Conservation (phyloP, 805 yeast genomes). For the Lachancea kluyveri region DNA sequence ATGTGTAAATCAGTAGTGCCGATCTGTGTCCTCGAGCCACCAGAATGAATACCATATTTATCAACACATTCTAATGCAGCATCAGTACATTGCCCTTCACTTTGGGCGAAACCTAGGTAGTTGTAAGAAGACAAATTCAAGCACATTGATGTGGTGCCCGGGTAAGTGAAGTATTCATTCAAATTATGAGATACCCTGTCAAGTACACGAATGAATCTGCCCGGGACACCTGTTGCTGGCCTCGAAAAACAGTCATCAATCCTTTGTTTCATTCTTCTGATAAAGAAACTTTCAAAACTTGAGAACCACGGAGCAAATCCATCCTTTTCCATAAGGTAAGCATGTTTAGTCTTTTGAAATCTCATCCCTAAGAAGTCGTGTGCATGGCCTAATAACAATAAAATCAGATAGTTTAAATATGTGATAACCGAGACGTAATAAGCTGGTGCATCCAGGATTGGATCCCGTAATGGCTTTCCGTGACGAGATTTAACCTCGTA, state of each 20-base stretch:
- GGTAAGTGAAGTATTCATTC: conserved; percentile 59
- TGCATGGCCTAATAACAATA: conserved; percentile 84
- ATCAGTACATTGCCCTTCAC: conserved; percentile 86
- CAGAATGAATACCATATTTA: conserved; percentile 69
- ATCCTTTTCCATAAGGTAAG: conserved; percentile 64
- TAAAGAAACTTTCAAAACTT: conserved; percentile 88
- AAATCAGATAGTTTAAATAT: conserved; percentile 74
- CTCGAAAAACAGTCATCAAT: conserved; percentile 93
- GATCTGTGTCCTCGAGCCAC: conserved; percentile 67
- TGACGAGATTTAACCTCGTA: conserved; percentile 54
- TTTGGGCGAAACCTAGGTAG: conserved; percentile 95
- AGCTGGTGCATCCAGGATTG: conserved; percentile 78
- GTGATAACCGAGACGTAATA: conserved; percentile 73
- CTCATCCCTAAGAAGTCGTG: conserved; percentile 81
- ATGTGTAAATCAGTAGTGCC: conserved; percentile 76
- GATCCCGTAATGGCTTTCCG: conserved; percentile 51
- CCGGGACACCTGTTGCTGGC: conserved; percentile 97
- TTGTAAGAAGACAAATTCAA: conserved; percentile 87
- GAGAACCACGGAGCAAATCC: conserved; percentile 97
- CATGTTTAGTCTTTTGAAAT: conserved; percentile 60
- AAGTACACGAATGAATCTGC: conserved; percentile 77
- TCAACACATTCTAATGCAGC: conserved; percentile 56
- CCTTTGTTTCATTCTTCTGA: conserved; percentile 84
- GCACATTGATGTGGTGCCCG: conserved; percentile 72
- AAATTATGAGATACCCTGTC: conserved; percentile 68